Percentiles rank a stretch among this genome's conserved stretches.
Evolutionary conservation across 331 rosid genomes (phyloP).

Genomic region (Acacia pycnantha): DNA sequence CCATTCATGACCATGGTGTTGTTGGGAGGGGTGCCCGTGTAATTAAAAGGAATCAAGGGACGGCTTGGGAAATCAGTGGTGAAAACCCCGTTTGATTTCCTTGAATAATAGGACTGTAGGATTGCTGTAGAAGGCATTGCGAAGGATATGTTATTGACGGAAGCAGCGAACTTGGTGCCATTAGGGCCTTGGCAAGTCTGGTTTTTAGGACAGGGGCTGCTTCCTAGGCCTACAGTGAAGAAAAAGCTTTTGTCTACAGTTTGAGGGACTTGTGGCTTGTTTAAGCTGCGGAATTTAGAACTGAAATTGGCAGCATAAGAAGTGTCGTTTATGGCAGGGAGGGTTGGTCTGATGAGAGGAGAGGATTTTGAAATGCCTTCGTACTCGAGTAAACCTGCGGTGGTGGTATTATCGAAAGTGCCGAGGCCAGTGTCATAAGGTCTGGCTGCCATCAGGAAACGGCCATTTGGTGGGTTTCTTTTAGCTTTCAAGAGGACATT

Average conservation of each 20-base stretch:
- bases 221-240: constrained; percentile 38
- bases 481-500: constrained; percentile 27
- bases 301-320: constrained; percentile 25
- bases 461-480: constrained; percentile 16
- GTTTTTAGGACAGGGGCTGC: constrained; percentile 32
- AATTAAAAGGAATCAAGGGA: constrained; percentile 26
- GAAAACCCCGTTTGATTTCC: constrained; percentile 36
- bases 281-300: constrained; percentile 26
- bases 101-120: constrained; percentile 24
- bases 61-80: constrained; percentile 30
- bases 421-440: constrained; percentile 33
- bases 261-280: constrained; percentile 26
- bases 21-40: constrained; percentile 33
- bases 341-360: constrained; percentile 19
- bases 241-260: constrained; percentile 26
- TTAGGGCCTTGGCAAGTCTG: constrained; percentile 41
- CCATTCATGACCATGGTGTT: constrained; percentile 32
- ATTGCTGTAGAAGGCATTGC: constrained; percentile 21
- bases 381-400: constrained; percentile 31
- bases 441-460: constrained; percentile 29
- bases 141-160: constrained; percentile 31
- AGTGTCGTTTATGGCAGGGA: constrained; percentile 39
- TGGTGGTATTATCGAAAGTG: constrained; percentile 28
- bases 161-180: constrained; percentile 30
- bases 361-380: not conserved